Percentiles rank a stretch among this genome's conserved stretches.
phyloP scores from a whole-genome alignment of 768 basidiomycete genomes.

The Leucocoprinus birnbaumii region DNA sequence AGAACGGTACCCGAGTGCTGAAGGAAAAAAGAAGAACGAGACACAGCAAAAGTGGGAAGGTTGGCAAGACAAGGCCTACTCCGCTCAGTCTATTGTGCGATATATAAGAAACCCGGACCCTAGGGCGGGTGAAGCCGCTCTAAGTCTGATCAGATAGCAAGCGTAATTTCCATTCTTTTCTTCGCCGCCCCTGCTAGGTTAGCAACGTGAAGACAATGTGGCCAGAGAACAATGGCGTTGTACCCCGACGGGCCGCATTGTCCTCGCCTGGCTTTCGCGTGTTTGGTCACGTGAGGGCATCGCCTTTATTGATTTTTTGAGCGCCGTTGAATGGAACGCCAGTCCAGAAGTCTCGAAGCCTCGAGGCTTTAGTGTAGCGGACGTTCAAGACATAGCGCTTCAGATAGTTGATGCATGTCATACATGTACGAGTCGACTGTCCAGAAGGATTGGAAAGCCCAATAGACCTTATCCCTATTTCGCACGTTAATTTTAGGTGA shows the following conservation, averaged over 20 bases:
- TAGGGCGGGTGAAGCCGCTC: neutral
- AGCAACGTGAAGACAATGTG: slow-evolving; percentile 9
- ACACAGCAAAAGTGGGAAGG: neutral
- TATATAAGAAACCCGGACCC: slow-evolving; percentile 7
- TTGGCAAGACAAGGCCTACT: neutral
- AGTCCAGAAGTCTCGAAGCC: no score
- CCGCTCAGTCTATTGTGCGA: slow-evolving; percentile 2
- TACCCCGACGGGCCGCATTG: neutral
- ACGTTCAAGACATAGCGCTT: no score
- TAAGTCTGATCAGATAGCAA: neutral
- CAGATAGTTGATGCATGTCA: no score
- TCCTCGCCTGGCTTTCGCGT: neutral
- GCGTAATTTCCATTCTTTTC: slow-evolving; percentile 1
- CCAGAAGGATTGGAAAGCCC: no score
- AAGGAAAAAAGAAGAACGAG: neutral
- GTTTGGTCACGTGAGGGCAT: slow-evolving; percentile 6
- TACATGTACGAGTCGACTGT: no score
- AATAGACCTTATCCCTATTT: no score
- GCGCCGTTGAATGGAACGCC: no score
- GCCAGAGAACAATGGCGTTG: slow-evolving; percentile 6
- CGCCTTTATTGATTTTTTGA: no score
- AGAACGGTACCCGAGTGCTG: neutral
- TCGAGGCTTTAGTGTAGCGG: neutral
- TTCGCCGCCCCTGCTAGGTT: neutral
- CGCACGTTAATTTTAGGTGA: neutral